Evolutionary conservation across 129 eudicot genomes (phyloP).

Genomic region (Tanacetum coccineum): DNA sequence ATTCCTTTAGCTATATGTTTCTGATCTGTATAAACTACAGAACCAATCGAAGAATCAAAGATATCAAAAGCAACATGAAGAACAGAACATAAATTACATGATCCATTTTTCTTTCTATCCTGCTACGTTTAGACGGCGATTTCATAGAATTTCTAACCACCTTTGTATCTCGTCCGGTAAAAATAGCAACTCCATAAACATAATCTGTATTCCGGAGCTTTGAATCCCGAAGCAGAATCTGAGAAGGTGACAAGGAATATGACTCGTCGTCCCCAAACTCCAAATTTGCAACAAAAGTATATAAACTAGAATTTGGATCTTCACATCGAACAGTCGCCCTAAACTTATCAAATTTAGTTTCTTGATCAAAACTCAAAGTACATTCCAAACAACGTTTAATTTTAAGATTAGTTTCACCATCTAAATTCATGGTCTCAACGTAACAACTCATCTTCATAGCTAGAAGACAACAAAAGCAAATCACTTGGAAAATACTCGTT

Average conservation of each 20-base stretch:
- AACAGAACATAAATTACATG: slow-evolving; percentile 43
- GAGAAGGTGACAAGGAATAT: slow-evolving; percentile 32
- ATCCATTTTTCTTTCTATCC: slow-evolving; percentile 48
- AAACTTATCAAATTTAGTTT: slow-evolving; percentile 26
- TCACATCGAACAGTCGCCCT: slow-evolving; percentile 43
- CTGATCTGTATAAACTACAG: slow-evolving; percentile 30
- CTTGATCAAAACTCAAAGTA: slow-evolving; percentile 35
- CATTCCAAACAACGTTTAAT: slow-evolving; percentile 50
- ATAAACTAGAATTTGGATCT: slow-evolving; percentile 53
- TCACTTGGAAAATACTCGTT: slow-evolving; percentile 54
- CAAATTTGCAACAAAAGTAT: slow-evolving; percentile 51
- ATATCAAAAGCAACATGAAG: slow-evolving; percentile 42
- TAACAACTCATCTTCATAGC: slow-evolving; percentile 60
- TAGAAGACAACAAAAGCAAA: slow-evolving; percentile 43
- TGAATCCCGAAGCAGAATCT: slow-evolving; percentile 48
- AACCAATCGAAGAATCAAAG: slow-evolving; percentile 43
- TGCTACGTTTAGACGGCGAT: slow-evolving; percentile 52
- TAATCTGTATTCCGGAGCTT: slow-evolving; percentile 51
- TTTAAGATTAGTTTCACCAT: slow-evolving; percentile 57
- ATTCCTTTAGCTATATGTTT: slow-evolving; percentile 27
- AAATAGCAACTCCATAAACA: slow-evolving; percentile 42
- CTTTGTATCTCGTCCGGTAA: slow-evolving; percentile 47
- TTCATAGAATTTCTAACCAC: slow-evolving; percentile 49
- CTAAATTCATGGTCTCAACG: slow-evolving; percentile 57
- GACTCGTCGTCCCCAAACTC: slow-evolving; percentile 36